Evolutionary conservation across 2,329 filamentous ascomycete species (phyloP).

Genomic region (Epichloe uncinata): DNA sequence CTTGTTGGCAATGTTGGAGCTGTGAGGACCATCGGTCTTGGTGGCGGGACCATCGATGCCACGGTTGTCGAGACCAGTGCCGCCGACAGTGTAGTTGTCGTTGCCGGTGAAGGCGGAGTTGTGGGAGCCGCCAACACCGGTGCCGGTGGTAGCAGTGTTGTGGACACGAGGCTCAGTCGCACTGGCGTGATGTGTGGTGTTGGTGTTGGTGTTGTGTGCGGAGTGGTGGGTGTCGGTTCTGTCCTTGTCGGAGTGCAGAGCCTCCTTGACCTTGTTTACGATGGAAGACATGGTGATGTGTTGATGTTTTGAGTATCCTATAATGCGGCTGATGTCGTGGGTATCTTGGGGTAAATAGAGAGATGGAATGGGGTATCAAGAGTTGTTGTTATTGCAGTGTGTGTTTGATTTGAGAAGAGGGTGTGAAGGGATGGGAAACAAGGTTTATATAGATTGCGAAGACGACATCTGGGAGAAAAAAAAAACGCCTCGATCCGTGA

Average conservation of each 20-base stretch:
- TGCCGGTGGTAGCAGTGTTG: conserved; percentile 9
- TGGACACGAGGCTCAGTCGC: conserved; percentile 35
- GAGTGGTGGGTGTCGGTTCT: conserved; percentile 8
- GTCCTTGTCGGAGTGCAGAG: conserved; percentile 30
- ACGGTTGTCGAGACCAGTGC: conserved; percentile 5
- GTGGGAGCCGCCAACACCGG: conserved; percentile 10
- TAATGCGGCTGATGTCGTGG: background rate
- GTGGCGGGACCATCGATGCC: conserved; percentile 13
- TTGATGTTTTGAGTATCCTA: background rate
- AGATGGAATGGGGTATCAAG: background rate
- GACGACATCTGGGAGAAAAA: background rate
- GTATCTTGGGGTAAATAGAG: conserved; percentile 2
- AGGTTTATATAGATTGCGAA: conserved; percentile 5
- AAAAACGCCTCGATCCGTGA: too few relatives aligned
- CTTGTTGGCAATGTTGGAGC: conserved; percentile 34
- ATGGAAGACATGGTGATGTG: conserved; percentile 35
- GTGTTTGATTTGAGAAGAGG: background rate
- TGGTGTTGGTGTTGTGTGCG: background rate
- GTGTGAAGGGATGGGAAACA: background rate
- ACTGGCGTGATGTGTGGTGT: conserved; percentile 20
- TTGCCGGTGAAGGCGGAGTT: conserved; percentile 19
- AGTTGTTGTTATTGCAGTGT: background rate
- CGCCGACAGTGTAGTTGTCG: conserved; percentile 28
- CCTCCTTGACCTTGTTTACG: conserved; percentile 48
- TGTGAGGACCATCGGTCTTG: conserved; percentile 31